Base-by-base conservation (phyloP, 1,139 yeast species). In the Geotrichum fermentans region DNA sequence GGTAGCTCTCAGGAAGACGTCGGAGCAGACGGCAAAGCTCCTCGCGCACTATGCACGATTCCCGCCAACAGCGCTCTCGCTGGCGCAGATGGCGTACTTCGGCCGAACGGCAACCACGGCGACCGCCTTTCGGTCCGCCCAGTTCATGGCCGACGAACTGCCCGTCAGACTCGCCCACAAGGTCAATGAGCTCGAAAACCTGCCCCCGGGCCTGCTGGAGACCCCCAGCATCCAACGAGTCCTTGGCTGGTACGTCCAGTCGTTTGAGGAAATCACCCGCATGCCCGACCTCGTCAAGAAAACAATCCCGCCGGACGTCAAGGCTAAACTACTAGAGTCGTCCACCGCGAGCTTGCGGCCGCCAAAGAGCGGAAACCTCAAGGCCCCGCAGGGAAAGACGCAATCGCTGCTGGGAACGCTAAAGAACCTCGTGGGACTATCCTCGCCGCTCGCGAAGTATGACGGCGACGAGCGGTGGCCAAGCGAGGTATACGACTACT, bases 51-150 rank as follows among this genome's bases (percentile, higher is more conserved):
- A 82, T 72, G 92, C 96, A 2, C 73, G 77, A 51, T 77, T 80
- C 57, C 85, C 88, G 24, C 95, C 92, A 52, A 86, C 95, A 1
- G 89, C 95, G 1, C 86, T 88, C 6, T 82, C 90, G 2, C 70
- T 88, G 54, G 74, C 89, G 51, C 96, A 87, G 64, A 87, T 88
- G 96, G 96, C 88, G 18, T 92, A 85, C 64, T 86, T 87, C 67
- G 96, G 96, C 4, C 81, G 82, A 7, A 73, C 75, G 45, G 90
- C 95, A 2, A 75, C 79, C 26, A 87, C 86, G 14, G 95, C 94
- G 1, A 80, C 87, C 8, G 72, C 88, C 38, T 88, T 84, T 64
- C 75, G 87, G 48, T 95, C 96, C 1, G 83, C 92, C 13, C 86
- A 83, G 65, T 88, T 88, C 65, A 82, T 88, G 22, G 88, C 85